Conservation (phyloP, 179 eudicot species). For the Spergularia azorica region DNA sequence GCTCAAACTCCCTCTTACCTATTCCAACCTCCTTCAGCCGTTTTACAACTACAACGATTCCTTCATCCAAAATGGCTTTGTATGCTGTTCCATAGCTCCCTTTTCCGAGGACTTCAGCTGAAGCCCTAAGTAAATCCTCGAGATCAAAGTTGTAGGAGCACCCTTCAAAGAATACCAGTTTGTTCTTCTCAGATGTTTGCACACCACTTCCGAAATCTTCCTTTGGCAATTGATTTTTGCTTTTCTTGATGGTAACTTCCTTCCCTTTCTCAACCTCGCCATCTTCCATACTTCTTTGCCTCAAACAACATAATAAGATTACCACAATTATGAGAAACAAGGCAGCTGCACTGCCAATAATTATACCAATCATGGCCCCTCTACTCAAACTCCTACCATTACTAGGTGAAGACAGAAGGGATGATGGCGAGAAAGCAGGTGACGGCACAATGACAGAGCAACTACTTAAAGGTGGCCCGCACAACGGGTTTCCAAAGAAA, state of each 20-base stretch:
- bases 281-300: slow-evolving; percentile 32
- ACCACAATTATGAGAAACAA: slow-evolving; percentile 32
- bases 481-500: slow-evolving; percentile 52
- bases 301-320: slow-evolving; percentile 39
- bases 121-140: slow-evolving; percentile 86
- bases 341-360: slow-evolving; percentile 40
- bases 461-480: slow-evolving; percentile 48
- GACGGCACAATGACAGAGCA: slow-evolving; percentile 40
- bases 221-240: slow-evolving; percentile 47
- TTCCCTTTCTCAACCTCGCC: slow-evolving; percentile 34
- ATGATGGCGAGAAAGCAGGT: slow-evolving; percentile 37
- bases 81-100: slow-evolving; percentile 85
- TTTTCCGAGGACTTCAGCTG: slow-evolving; percentile 90
- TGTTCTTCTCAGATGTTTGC: slow-evolving; percentile 72
- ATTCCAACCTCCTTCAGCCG: slow-evolving; percentile 80
- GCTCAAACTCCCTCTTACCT: slow-evolving; percentile 79
- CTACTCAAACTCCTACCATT: slow-evolving; percentile 38
- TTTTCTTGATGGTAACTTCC: slow-evolving; percentile 44
- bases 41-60: slow-evolving; percentile 82
- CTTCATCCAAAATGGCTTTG: slow-evolving; percentile 86
- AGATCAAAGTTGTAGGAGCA: slow-evolving; percentile 73
- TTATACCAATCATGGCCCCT: slow-evolving; percentile 51
- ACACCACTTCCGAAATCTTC: slow-evolving; percentile 75
- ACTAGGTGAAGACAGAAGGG: slow-evolving; percentile 34
- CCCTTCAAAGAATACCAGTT: slow-evolving; percentile 70